Base-by-base conservation (phyloP, 768 basidiomycete species). In the Phaeolepiota aurea region DNA sequence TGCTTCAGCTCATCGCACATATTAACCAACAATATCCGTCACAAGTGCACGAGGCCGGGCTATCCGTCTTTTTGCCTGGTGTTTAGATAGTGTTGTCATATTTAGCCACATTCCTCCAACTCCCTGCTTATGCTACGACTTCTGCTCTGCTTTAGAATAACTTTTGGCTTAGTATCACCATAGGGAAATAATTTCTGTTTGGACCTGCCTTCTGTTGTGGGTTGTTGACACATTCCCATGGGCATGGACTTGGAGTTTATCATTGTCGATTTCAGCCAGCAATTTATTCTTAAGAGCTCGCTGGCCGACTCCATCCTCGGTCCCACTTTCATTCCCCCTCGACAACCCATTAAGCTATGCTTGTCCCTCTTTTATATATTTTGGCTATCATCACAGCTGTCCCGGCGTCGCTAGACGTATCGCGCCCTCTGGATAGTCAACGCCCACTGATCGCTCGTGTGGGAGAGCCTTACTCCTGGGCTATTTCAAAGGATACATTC, bases 11-110 rank as follows among this genome's bases (percentile, higher is more conserved):
- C 23, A 64, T 97, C 44, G 65, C 65, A 18, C 73, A 76, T 41
- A 68, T 99, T 56, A 85, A 85, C 56, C 65, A 65, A 23, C 77
- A 88, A 61, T 74, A 82, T 39, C 83, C 91, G 20, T 77, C 65
- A 21, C 87, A 84, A 62, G 73, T 97, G 21, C 82, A 82, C 53
- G 87, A 82, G 3, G 79, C 87, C 4, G 91, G 91, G 19, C 65
- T 92, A 51, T 56, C 60, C 10, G 58, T 63, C 13, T 77, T 72
- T 59, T 66, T 85, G 21, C 63, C 68, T 19, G 64, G 65, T 44
- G 63, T 59, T 44, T 76, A 55, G 47, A 57, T 38, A n/a, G 38
- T 35, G 15, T 16, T 35, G 5, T 35, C 33, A n/a, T 7, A 28
- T 35, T 35, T 19, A 16, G 18, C 15, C n/a, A n/a, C n/a, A n/a